Evolutionary conservation across 441 rosid genomes (phyloP).

Genomic region (Rhodomyrtus psidioides): DNA sequence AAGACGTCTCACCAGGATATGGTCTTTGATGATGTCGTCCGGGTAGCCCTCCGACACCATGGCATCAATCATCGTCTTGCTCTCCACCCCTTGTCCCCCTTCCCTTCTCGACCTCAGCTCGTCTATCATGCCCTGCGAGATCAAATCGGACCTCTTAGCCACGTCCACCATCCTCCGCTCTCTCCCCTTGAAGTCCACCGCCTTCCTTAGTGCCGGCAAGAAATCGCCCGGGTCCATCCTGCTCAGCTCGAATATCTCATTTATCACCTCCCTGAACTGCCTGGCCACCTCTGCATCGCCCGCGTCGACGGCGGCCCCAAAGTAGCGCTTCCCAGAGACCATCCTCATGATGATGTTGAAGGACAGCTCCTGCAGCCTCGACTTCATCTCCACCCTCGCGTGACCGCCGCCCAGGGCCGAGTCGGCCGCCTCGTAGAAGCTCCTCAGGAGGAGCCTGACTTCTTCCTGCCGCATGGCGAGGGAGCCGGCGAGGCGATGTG

Average conservation of each 20-base stretch:
- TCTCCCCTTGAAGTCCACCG: too few species aligned
- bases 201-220: too few species aligned
- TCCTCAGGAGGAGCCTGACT: not conserved
- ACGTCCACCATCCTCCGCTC: too few species aligned
- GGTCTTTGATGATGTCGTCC: constrained; percentile 2
- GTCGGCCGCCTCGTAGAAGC: not conserved
- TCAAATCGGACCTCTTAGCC: too few species aligned
- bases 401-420: not conserved
- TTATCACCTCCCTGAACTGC: constrained; percentile 8
- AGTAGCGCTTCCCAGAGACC: constrained; percentile 15
- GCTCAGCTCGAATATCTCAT: too few species aligned
- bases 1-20: not conserved
- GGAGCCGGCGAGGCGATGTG: not conserved
- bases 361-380: constrained; percentile 10
- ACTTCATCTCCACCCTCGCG: constrained; percentile 4
- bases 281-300: constrained; percentile 3
- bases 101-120: not conserved
- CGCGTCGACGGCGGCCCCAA: not conserved
- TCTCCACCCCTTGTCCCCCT: not conserved
- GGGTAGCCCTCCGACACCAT: not conserved
- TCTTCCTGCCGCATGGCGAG: not conserved
- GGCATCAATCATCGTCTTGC: not conserved
- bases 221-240: too few species aligned
- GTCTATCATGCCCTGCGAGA: too few species aligned
- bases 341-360: constrained; percentile 19